Evolutionary conservation across 441 rosid genomes (phyloP).

Genomic region (Populus tomentosa): DNA sequence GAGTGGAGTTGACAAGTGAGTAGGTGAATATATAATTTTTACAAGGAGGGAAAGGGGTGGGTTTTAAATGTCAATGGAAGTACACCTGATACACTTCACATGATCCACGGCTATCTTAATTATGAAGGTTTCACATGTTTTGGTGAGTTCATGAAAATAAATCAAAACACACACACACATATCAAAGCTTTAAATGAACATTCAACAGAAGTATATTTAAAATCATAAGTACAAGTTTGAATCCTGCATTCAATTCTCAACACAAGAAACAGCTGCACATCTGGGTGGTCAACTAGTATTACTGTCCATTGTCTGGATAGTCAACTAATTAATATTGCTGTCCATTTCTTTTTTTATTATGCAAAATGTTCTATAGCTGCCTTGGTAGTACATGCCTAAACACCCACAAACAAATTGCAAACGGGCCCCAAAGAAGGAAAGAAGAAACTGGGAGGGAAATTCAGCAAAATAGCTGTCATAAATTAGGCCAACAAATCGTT

Average conservation of each 20-base stretch:
- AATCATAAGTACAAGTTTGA: neutral
- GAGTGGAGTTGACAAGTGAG: neutral
- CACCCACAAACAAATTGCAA: no score
- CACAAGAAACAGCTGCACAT: neutral
- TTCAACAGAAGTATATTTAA: no score
- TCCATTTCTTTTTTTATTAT: no score
- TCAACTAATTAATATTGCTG: no score
- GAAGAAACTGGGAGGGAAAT: no score
- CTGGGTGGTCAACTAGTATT: neutral
- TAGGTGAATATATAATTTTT: neutral
- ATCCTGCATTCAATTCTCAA: neutral
- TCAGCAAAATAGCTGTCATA: no score
- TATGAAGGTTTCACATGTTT: constrained; percentile 36
- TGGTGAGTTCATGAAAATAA: constrained; percentile 16
- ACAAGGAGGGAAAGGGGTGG: neutral
- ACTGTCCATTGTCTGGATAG: neutral
- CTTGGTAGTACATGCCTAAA: no score
- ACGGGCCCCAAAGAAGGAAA: no score
- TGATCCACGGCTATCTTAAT: constrained; percentile 41
- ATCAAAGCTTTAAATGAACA: constrained; percentile 1
- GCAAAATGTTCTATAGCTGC: no score
- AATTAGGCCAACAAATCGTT: no score
- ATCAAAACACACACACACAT: neutral
- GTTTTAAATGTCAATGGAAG: constrained; percentile 29
- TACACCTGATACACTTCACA: constrained; percentile 44